Evolutionary conservation across 306 rosid genomes (phyloP).

Genomic region (Vigna hirtella): DNA sequence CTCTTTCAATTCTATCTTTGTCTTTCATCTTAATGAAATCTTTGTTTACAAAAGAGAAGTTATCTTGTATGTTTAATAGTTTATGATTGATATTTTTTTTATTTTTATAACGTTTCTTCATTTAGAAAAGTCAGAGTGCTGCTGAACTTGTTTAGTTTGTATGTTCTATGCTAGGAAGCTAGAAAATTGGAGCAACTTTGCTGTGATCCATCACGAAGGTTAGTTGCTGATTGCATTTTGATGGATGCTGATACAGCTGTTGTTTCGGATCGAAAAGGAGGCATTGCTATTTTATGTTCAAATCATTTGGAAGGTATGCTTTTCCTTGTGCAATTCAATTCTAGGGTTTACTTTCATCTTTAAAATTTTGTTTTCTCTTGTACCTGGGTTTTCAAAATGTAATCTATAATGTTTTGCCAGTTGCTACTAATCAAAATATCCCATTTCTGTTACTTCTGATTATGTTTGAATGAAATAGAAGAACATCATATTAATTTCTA

Average conservation of each 20-base stretch:
- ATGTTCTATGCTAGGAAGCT: conserved; percentile 65
- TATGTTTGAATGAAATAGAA: conserved; percentile 16
- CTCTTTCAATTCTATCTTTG: neutral
- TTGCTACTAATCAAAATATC: conserved; percentile 26
- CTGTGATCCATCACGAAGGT: conserved; percentile 80
- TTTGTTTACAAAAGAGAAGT: neutral
- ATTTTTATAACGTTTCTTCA: conserved; percentile 20
- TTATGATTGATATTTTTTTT: conserved; percentile 31
- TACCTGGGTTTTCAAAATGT: conserved; percentile 23
- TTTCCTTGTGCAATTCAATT: conserved; percentile 19
- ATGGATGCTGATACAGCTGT: conserved; percentile 82
- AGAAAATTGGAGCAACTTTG: conserved; percentile 81
- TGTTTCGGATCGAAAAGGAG: conserved; percentile 97
- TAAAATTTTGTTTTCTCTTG: conserved; percentile 29
- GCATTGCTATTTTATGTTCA: conserved; percentile 81
- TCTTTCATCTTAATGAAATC: neutral
- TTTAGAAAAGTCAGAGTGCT: conserved; percentile 7
- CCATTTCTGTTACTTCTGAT: neutral
- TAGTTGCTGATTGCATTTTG: conserved; percentile 94
- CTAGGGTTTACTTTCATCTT: conserved; percentile 18
- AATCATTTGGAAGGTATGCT: conserved; percentile 77
- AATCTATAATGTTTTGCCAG: neutral
- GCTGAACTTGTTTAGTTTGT: conserved; percentile 45
- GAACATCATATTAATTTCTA: conserved; percentile 11
- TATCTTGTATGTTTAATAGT: neutral